These are phyloP conservation scores for Pestalotiopsis sp. DNA, from an alignment of 2,329 filamentous ascomycete genomes.

Conservation along the genomic window DNA sequence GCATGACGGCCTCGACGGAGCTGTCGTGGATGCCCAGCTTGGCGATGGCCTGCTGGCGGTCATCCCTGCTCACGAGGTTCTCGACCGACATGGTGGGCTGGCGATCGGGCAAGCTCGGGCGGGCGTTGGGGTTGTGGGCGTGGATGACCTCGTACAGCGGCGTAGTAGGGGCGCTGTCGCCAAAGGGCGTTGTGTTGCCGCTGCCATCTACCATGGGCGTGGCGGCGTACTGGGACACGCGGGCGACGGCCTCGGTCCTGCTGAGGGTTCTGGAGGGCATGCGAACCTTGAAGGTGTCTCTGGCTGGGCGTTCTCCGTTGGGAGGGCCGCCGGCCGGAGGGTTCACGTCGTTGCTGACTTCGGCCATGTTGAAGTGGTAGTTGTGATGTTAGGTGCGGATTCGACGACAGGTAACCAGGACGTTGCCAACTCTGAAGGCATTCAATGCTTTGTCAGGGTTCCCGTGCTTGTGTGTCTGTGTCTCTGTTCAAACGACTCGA, in stretches of 20 bases:
- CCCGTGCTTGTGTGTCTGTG: neutral
- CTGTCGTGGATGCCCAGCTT: constrained; percentile 18
- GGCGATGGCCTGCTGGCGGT: constrained; percentile 14
- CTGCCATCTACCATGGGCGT: constrained; percentile 6
- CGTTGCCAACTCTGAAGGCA: constrained; percentile 12
- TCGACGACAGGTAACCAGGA: constrained; percentile 7
- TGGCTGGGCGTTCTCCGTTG: constrained; percentile 3
- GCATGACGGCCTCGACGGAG: constrained; percentile 31
- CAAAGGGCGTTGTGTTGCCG: constrained; percentile 6
- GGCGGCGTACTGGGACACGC: neutral
- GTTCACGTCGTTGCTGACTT: constrained; percentile 4
- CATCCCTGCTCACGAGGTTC: constrained; percentile 8
- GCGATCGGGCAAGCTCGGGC: constrained; percentile 6
- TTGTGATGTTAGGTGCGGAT: constrained; percentile 7
- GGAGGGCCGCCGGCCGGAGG: neutral
- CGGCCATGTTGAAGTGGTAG: constrained; percentile 1
- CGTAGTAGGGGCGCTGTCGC: constrained; percentile 1
- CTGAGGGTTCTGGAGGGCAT: constrained; percentile 1
- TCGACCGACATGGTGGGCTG: constrained; percentile 10
- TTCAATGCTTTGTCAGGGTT: neutral
- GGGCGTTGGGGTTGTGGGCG: neutral
- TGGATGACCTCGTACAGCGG: constrained; percentile 12
- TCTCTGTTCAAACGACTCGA: neutral
- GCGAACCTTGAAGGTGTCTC: constrained; percentile 8
- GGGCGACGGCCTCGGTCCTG: neutral